These are phyloP conservation scores for Ophiosphaerella herpotricha DNA, from an alignment of 2,329 filamentous ascomycete genomes.

Conservation along the genomic window DNA sequence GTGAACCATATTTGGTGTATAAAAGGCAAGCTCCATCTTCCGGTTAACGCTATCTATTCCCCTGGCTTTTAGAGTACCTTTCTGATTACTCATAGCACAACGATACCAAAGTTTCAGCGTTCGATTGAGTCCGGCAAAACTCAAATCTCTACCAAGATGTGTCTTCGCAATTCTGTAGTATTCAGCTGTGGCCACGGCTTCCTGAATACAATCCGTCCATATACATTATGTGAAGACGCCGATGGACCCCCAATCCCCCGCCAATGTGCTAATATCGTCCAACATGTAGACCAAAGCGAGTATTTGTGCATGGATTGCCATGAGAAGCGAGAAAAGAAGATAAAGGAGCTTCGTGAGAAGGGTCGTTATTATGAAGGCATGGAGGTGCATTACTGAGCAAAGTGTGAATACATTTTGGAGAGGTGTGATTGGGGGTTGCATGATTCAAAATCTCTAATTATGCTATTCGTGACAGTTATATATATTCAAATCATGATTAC, in stretches of 20 bases:
- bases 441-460: too few relatives aligned
- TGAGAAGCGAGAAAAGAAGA: too few relatives aligned
- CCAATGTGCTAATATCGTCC: constrained; percentile 7
- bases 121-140: too few relatives aligned
- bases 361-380: background rate
- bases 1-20: too few relatives aligned
- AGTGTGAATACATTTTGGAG: background rate
- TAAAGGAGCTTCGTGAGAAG: background rate
- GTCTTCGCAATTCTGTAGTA: constrained; percentile 11
- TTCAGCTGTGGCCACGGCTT: constrained; percentile 13
- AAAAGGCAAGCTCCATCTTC: too few relatives aligned
- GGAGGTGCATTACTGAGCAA: background rate
- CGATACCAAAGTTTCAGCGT: background rate
- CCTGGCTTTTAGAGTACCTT: too few relatives aligned
- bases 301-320: constrained; percentile 18
- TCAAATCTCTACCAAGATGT: constrained; percentile 10
- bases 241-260: constrained; percentile 5
- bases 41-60: too few relatives aligned
- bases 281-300: constrained; percentile 2
- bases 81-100: background rate
- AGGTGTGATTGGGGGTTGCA: too few relatives aligned
- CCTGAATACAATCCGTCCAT: constrained; percentile 5
- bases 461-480: too few relatives aligned
- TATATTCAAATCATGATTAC: too few relatives aligned
- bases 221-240: constrained; percentile 14